Evolutionary conservation across 1,284 basidiomycete species (phyloP).

Genomic region (Puccinia sorghi): DNA sequence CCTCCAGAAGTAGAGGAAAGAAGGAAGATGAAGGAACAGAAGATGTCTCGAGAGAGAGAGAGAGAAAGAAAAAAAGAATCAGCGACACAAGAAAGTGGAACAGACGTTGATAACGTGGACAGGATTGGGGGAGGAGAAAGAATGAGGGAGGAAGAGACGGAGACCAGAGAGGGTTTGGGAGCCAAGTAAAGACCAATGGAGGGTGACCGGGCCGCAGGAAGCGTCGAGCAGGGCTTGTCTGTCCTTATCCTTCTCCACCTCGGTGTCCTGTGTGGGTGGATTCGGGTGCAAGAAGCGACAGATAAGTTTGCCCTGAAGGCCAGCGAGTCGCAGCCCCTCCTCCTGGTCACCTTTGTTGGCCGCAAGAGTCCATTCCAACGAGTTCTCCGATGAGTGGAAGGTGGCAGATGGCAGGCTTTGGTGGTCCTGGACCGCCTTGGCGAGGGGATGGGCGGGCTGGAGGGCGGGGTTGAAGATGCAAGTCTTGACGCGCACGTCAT

Average conservation of each 20-base stretch:
- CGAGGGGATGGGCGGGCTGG: background rate
- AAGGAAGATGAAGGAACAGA: background rate
- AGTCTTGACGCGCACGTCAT: background rate
- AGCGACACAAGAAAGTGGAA: background rate
- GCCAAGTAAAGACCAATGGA: background rate
- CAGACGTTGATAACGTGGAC: background rate
- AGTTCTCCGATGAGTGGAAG: too few relatives aligned
- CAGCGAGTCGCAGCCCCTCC: too few relatives aligned
- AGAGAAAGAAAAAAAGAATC: background rate
- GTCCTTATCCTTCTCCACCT: too few relatives aligned
- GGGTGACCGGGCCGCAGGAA: background rate
- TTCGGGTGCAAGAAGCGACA: conserved; percentile 6
- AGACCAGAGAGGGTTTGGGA: background rate
- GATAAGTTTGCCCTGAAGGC: background rate
- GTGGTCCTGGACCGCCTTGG: background rate
- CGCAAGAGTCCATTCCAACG: too few relatives aligned
- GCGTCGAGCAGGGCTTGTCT: background rate
- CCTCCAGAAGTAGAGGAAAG: too few relatives aligned
- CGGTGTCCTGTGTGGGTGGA: too few relatives aligned
- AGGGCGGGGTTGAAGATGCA: background rate
- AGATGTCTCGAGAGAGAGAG: background rate
- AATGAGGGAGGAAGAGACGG: background rate
- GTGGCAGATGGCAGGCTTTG: too few relatives aligned
- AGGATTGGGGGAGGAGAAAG: too few relatives aligned
- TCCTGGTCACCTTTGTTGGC: too few relatives aligned